Conservation (phyloP, 1,284 basidiomycete genomes). For the Austroboletus niveus region DNA sequence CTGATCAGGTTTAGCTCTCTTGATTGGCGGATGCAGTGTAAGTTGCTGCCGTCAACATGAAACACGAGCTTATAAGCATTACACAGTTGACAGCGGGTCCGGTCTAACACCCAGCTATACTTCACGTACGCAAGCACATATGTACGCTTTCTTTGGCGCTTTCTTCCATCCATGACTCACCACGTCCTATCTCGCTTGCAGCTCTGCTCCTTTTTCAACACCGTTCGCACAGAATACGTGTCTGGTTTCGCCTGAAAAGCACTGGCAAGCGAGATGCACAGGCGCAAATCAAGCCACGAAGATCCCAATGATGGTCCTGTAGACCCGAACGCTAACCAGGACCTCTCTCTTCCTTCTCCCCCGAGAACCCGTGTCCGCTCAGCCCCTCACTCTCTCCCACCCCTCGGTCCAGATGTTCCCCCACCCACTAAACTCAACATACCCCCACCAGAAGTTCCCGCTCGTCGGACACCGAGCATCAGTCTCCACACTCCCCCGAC, state of each 20-base stretch:
- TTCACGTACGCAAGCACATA: background rate
- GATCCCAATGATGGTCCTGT: constrained; percentile 13
- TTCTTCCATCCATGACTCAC: constrained; percentile 3
- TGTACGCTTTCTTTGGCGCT: background rate
- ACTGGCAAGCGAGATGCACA: constrained; percentile 23
- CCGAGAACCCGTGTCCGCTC: constrained; percentile 38
- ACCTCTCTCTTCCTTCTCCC: constrained; percentile 19
- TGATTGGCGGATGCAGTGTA: constrained; percentile 1
- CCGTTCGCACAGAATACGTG: constrained; percentile 1
- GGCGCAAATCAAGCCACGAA: constrained; percentile 36
- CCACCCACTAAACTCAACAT: constrained; percentile 10
- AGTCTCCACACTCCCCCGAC: constrained; percentile 33
- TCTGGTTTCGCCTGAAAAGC: constrained; percentile 1
- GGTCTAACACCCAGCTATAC: constrained; percentile 7
- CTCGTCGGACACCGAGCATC: constrained; percentile 30
- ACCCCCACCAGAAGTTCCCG: constrained; percentile 39
- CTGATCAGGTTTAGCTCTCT: background rate
- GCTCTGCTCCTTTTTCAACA: background rate
- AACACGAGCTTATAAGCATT: background rate
- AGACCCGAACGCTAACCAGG: constrained; percentile 1
- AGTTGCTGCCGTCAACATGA: background rate
- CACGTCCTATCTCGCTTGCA: background rate
- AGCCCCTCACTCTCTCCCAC: constrained; percentile 32
- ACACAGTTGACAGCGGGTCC: constrained; percentile 11
- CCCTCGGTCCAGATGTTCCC: constrained; percentile 24